These are phyloP conservation scores for Oryza longistaminata DNA, from an alignment of 176 grass and related monocot species.

Conservation along the genomic window DNA sequence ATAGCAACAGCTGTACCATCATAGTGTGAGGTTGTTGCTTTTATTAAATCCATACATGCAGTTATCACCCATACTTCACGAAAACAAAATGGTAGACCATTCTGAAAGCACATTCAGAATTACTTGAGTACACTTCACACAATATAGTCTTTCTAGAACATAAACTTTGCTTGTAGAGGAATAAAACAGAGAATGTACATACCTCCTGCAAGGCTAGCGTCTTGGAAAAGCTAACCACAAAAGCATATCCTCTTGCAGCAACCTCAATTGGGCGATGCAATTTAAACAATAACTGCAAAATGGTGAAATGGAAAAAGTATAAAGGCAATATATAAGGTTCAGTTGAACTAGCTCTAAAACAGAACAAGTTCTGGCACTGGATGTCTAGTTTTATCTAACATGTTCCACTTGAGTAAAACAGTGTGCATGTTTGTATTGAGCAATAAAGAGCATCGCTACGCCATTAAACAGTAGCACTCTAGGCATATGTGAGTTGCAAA, in stretches of 20 bases:
- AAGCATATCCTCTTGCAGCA: constrained; percentile 85
- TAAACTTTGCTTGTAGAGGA: constrained; percentile 22
- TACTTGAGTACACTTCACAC: constrained; percentile 18
- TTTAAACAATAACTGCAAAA: constrained; percentile 93
- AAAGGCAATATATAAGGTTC: neutral
- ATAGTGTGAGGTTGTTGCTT: constrained; percentile 60
- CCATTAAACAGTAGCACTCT: neutral
- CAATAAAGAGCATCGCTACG: neutral
- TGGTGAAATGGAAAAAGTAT: constrained; percentile 23
- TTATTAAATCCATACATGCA: constrained; percentile 84
- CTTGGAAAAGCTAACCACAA: constrained; percentile 92
- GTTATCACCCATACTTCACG: constrained; percentile 97
- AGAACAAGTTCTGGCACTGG: neutral
- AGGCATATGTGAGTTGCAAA: too few relatives aligned
- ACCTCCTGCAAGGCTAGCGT: constrained; percentile 86
- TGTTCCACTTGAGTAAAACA: constrained; percentile 21
- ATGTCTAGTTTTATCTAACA: constrained; percentile 11
- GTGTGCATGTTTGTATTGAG: neutral
- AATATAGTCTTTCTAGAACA: constrained; percentile 33
- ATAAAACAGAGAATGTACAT: constrained; percentile 42
- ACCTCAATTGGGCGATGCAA: constrained; percentile 78
- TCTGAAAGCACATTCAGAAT: constrained; percentile 55
- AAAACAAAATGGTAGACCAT: constrained; percentile 88
- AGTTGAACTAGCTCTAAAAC: neutral
- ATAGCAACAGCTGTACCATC: constrained; percentile 65